Percentiles rank a stretch among this genome's conserved stretches.
These are phyloP conservation scores for Colletotrichum eleusines DNA, from an alignment of 2,329 filamentous ascomycete species.

Conservation along the genomic window DNA sequence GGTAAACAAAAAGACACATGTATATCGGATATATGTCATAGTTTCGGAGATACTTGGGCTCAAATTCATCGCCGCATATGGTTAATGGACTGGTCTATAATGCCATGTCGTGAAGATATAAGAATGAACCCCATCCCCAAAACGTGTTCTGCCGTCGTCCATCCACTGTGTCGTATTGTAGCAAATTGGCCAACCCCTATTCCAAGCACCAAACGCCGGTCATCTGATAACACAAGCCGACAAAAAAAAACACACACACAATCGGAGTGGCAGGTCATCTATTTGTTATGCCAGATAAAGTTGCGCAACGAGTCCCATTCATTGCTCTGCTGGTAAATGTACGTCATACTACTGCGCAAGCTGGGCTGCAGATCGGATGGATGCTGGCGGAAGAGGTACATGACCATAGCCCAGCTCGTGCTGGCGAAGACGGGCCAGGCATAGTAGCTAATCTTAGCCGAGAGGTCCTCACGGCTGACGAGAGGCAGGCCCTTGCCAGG, in stretches of 20 bases:
- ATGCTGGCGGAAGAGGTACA: slow-evolving; percentile 95
- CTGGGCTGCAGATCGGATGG: slow-evolving; percentile 92
- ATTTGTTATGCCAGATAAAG: slow-evolving; percentile 87
- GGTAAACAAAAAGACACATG: slow-evolving; percentile 57
- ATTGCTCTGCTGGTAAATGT: slow-evolving; percentile 93
- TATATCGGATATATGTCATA: neutral
- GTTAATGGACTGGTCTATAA: slow-evolving; percentile 43
- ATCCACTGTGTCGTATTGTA: neutral
- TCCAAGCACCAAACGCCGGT: slow-evolving; percentile 23
- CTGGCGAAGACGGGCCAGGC: slow-evolving; percentile 95
- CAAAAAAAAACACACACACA: neutral
- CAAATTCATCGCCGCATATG: slow-evolving; percentile 23
- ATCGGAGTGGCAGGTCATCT: neutral
- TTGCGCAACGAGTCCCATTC: slow-evolving; percentile 89
- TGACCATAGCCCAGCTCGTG: slow-evolving; percentile 91
- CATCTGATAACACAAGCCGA: slow-evolving; percentile 29
- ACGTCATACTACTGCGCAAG: slow-evolving; percentile 94
- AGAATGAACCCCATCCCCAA: slow-evolving; percentile 13
- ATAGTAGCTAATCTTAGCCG: slow-evolving; percentile 69
- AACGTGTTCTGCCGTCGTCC: slow-evolving; percentile 8
- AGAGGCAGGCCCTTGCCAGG: slow-evolving; percentile 64
- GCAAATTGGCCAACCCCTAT: neutral
- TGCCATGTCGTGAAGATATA: slow-evolving; percentile 30
- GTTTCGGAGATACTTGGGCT: neutral
- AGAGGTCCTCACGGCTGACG: slow-evolving; percentile 61